These are phyloP conservation scores for Thielaviopsis cerberus DNA, from an alignment of 2,329 filamentous ascomycete species.

Conservation along the genomic window DNA sequence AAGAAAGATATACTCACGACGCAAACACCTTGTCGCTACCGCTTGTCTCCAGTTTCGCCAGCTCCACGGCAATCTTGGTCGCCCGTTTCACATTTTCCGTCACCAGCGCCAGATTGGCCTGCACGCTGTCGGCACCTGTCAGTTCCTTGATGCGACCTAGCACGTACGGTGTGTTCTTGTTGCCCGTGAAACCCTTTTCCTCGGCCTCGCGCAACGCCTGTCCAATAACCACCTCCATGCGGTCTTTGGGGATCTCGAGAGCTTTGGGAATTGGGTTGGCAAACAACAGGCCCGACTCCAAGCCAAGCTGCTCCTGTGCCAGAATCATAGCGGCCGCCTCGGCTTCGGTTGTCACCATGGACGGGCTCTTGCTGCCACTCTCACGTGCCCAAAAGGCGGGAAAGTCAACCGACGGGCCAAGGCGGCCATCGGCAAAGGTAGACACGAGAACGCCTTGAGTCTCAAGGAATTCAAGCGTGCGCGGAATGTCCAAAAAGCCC, in stretches of 20 bases:
- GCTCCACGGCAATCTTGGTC: conserved; percentile 33
- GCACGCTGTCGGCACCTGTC: conserved; percentile 50
- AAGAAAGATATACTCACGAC: neutral
- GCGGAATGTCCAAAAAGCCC: conserved; percentile 80
- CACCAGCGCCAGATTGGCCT: conserved; percentile 51
- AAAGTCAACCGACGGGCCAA: conserved; percentile 51
- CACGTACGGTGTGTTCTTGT: conserved; percentile 69
- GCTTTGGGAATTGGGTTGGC: conserved; percentile 70
- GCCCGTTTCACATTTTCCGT: conserved; percentile 35
- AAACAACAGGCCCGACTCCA: conserved; percentile 67
- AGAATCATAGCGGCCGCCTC: conserved; percentile 82
- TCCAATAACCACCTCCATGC: conserved; percentile 53
- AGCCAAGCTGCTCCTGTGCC: conserved; percentile 52
- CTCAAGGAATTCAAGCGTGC: conserved; percentile 64
- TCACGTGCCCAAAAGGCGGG: conserved; percentile 86
- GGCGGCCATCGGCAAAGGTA: conserved; percentile 72
- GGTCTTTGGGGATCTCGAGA: conserved; percentile 46
- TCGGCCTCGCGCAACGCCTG: conserved; percentile 47
- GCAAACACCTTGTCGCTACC: conserved; percentile 5
- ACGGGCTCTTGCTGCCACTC: conserved; percentile 64
- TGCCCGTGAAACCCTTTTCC: conserved; percentile 49
- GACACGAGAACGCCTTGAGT: conserved; percentile 62
- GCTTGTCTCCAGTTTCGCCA: conserved; percentile 20
- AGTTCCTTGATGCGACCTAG: conserved; percentile 62
- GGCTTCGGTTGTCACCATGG: conserved; percentile 51